Conservation (phyloP, 2,329 filamentous ascomycete genomes). For the Fusarium palustre region DNA sequence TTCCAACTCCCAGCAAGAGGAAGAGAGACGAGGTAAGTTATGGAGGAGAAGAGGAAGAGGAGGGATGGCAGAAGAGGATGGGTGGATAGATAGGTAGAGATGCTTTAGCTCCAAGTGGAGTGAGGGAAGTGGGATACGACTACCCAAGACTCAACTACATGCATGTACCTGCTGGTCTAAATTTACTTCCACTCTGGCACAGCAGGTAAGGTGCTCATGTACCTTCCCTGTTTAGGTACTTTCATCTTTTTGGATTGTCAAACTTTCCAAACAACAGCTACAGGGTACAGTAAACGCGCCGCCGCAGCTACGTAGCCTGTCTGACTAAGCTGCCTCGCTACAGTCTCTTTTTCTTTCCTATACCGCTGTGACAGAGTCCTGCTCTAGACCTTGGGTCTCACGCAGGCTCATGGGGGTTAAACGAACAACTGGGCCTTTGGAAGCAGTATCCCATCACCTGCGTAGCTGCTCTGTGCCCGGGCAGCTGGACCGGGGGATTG, state of each 20-base stretch:
- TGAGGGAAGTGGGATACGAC: constrained; percentile 36
- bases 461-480: constrained; percentile 23
- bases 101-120: constrained; percentile 42
- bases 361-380: neutral
- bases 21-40: constrained; percentile 46
- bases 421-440: constrained; percentile 14
- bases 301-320: neutral
- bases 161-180: constrained; percentile 38
- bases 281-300: constrained; percentile 8
- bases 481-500: constrained; percentile 37
- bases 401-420: constrained; percentile 23
- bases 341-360: neutral
- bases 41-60: constrained; percentile 40
- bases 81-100: constrained; percentile 43
- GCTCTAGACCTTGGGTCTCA: neutral
- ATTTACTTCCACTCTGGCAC: constrained; percentile 25
- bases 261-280: constrained; percentile 21
- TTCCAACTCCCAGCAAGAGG: constrained; percentile 52
- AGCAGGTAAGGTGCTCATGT: constrained; percentile 22
- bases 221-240: constrained; percentile 21
- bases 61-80: constrained; percentile 40
- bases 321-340: neutral
- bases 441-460: constrained; percentile 14
- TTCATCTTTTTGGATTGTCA: constrained; percentile 5
- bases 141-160: neutral